Evolutionary conservation across 1,284 basidiomycete species (phyloP), one percentile per base, ranked within the genome.

Genomic region (Sporisorium scitamineum): DNA sequence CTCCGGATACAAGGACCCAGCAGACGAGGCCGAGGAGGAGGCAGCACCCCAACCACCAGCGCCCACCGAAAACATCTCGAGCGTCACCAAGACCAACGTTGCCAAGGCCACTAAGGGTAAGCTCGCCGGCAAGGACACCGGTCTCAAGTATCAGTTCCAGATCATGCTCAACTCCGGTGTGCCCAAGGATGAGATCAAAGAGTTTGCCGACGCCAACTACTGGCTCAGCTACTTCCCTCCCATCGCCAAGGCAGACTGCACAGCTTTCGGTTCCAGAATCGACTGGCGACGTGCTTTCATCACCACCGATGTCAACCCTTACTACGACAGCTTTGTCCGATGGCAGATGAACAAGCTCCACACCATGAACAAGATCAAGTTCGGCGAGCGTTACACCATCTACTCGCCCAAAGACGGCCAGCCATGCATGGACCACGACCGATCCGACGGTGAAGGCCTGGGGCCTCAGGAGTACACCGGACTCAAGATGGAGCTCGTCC

Each of bases 361-460:
- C 87, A 88, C 88, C 48, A 70, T 82, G 76, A 55, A 83, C 70
- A 80, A 81, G 72, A 77, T 83, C 77, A 81, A 97, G 88, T 99
- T 98, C 84, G 97, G 97, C 57, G 94, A 98, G 88, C 92, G 97
- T 50, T 97, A 98, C 87, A 99, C 97, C 44, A 94, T 99, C 85
- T 99, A 97, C 89, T 96, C 94, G 80, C 94, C 94, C n/a, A 98
- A 98, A 87, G 97, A 99, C 83, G 95, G 94, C 10, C 97, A 99
- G 86, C 96, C 97, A 1, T 99, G 97, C 86, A 99, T 99, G 97
- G 97, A 99, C 87, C 97, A 99, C 88, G 97, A 99, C 86, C 93
- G 97, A 73, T 90, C 91, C 62, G 94, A 94, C 75, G 97, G 97
- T 53, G 97, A 99, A 87, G 95, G 93, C 58, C 88, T 97, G 63